Conservation (phyloP, 73 alveolate species). For the Paramecium bursaria region DNA sequence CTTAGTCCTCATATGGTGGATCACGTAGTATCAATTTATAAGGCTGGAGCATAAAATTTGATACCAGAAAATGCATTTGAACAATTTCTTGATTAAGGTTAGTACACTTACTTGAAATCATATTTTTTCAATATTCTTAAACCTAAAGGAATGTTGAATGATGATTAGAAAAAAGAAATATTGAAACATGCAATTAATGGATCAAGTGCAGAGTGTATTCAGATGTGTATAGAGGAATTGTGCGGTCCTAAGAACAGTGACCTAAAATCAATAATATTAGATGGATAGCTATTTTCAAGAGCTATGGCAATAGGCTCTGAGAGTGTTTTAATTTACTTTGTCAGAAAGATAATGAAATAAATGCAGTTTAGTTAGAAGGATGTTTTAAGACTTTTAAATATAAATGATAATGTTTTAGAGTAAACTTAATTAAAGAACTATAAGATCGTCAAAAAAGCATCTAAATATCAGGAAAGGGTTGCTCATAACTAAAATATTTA, state of each 20-base stretch:
- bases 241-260: slow-evolving; percentile 25
- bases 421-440: neutral
- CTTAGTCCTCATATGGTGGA: slow-evolving; percentile 36
- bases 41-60: slow-evolving; percentile 18
- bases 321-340: slow-evolving; percentile 6
- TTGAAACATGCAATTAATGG: slow-evolving; percentile 46
- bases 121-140: slow-evolving; percentile 13
- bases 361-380: neutral
- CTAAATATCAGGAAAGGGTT: no score
- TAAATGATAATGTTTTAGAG: slow-evolving; percentile 3
- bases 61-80: slow-evolving; percentile 17
- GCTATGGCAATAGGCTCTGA: slow-evolving; percentile 41
- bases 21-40: no score
- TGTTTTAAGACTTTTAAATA: neutral
- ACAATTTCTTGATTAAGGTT: slow-evolving; percentile 5
- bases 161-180: slow-evolving; percentile 4
- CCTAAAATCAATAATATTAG: slow-evolving; percentile 2
- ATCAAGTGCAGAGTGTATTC: neutral
- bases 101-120: slow-evolving; percentile 2
- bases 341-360: slow-evolving; percentile 19
- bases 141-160: slow-evolving; percentile 61
- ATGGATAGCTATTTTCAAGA: slow-evolving; percentile 24
- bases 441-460: no score
- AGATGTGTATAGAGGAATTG: slow-evolving; percentile 32
- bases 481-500: no score